Conservation (phyloP, 106 monocot genomes). For the Dioscorea alata region DNA sequence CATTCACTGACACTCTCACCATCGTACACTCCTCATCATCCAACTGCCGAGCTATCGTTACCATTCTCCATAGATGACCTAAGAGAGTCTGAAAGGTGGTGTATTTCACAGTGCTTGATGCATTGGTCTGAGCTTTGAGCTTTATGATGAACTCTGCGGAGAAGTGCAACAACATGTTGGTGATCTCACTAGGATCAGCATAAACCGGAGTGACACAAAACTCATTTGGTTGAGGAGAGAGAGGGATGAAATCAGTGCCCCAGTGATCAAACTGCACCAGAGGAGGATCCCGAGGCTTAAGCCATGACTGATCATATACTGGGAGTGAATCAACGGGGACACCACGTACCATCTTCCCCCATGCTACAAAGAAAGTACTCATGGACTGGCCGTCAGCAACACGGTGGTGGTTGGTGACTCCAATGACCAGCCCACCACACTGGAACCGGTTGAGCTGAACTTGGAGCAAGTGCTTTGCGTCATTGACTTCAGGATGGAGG, state of each 20-base stretch:
- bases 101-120: neutral
- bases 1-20: slow-evolving; percentile 49
- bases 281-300: slow-evolving; percentile 9
- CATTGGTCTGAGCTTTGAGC: slow-evolving; percentile 3
- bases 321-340: slow-evolving; percentile 8
- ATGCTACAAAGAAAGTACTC: slow-evolving; percentile 27
- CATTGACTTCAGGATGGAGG: too few species aligned
- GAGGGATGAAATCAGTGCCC: neutral
- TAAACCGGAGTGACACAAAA: neutral
- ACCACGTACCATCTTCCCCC: slow-evolving; percentile 7
- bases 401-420: slow-evolving; percentile 38
- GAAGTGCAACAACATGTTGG: slow-evolving; percentile 14
- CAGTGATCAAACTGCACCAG: neutral
- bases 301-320: slow-evolving; percentile 1
- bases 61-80: slow-evolving; percentile 25
- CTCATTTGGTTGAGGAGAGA: neutral
- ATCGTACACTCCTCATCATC: slow-evolving; percentile 6
- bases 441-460: slow-evolving; percentile 54
- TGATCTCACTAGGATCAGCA: neutral
- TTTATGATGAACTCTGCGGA: neutral
- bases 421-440: slow-evolving; percentile 49
- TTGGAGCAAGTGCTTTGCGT: slow-evolving; percentile 10
- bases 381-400: slow-evolving; percentile 53
- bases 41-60: slow-evolving; percentile 42
- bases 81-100: slow-evolving; percentile 22